These are phyloP conservation scores for Purshia tridentata DNA, from an alignment of 306 rosid species.

Conservation along the genomic window DNA sequence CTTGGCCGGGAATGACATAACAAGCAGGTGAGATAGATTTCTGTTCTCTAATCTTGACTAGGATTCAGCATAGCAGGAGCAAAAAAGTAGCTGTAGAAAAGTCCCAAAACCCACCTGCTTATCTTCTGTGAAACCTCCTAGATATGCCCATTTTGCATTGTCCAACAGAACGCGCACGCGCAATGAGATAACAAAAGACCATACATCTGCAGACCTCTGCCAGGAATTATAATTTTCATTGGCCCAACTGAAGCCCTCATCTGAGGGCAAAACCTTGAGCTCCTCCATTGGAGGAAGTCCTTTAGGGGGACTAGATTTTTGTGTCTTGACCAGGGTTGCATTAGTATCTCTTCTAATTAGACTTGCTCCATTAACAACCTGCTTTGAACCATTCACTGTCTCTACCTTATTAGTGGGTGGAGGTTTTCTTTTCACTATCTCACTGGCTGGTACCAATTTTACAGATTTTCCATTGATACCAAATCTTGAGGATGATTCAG, in stretches of 20 bases:
- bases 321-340: slow-evolving; percentile 41
- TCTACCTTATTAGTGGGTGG: slow-evolving; percentile 40
- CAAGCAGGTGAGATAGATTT: slow-evolving; percentile 1
- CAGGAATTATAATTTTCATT: slow-evolving; percentile 78
- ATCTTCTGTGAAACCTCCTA: slow-evolving; percentile 83
- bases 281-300: slow-evolving; percentile 75
- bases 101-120: slow-evolving; percentile 60
- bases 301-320: slow-evolving; percentile 31
- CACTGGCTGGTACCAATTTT: slow-evolving; percentile 79
- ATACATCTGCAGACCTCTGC: slow-evolving; percentile 87
- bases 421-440: slow-evolving; percentile 50
- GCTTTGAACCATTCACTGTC: slow-evolving; percentile 51
- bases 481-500: slow-evolving; percentile 50
- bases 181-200: slow-evolving; percentile 83
- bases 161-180: slow-evolving; percentile 76
- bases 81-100: not conserved
- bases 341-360: slow-evolving; percentile 42
- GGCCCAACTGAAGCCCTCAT: slow-evolving; percentile 93
- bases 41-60: not conserved
- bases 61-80: not conserved
- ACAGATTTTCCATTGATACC: slow-evolving; percentile 69
- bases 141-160: slow-evolving; percentile 83
- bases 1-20: slow-evolving; percentile 10
- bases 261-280: slow-evolving; percentile 80
- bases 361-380: slow-evolving; percentile 56